Percentiles rank a stretch among this genome's conserved stretches.
These are phyloP conservation scores for Dicorynia guianensis DNA, from an alignment of 306 rosid genomes.

Conservation along the genomic window DNA sequence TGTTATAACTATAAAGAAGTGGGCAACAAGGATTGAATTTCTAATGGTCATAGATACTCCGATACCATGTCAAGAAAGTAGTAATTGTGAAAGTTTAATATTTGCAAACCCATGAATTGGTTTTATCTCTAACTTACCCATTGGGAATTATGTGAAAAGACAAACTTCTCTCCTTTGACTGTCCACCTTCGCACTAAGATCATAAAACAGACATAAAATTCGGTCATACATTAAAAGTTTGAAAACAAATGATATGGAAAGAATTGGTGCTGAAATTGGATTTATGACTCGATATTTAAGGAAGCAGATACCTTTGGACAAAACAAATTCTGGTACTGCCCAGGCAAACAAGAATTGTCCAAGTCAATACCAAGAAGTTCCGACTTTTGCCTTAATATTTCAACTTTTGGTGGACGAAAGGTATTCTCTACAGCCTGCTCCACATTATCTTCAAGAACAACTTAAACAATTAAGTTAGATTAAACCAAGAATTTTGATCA, in stretches of 20 bases:
- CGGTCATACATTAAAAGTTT: constrained; percentile 14
- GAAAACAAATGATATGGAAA: constrained; percentile 17
- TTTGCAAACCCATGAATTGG: no score
- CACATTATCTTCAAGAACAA: constrained; percentile 47
- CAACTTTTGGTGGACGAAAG: constrained; percentile 45
- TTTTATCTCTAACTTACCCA: constrained; percentile 45
- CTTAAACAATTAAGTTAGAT: constrained; percentile 24
- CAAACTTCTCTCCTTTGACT: constrained; percentile 77
- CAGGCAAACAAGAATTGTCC: constrained; percentile 66
- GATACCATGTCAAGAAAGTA: no score
- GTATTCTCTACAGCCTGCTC: constrained; percentile 45
- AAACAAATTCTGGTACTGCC: constrained; percentile 59
- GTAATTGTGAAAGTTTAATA: no score
- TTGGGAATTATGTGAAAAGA: constrained; percentile 77
- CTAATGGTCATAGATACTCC: no score
- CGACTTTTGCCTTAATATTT: constrained; percentile 65
- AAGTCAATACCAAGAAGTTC: constrained; percentile 68
- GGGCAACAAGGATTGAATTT: no score
- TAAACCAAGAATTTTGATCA: constrained; percentile 5
- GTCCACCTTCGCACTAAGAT: constrained; percentile 85
- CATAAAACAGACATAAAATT: constrained; percentile 29
- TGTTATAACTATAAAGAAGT: no score
- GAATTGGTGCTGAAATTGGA: constrained; percentile 9
- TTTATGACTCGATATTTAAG: not conserved
- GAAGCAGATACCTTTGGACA: constrained; percentile 78